Conservation (phyloP, 1,139 yeast genomes). For the Diutina ranongensis region DNA sequence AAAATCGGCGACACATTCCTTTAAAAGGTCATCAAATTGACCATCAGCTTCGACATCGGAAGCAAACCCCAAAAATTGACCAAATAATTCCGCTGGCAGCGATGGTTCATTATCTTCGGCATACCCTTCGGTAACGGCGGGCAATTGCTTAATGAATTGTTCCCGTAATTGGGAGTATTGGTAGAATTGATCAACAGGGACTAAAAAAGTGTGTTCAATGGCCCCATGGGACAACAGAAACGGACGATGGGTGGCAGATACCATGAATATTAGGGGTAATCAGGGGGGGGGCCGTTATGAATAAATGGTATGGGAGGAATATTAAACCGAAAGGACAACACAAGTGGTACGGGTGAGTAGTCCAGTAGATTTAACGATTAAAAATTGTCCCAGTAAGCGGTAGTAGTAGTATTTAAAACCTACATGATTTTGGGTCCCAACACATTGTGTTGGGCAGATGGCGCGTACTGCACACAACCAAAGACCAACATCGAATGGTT, state of each 20-base stretch:
- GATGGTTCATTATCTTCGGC: constrained; percentile 87
- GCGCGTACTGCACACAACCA: not conserved
- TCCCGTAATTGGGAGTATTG: constrained; percentile 82
- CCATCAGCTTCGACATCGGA: constrained; percentile 37
- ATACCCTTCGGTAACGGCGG: constrained; percentile 71
- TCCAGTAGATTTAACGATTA: not conserved
- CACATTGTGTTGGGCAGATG: not conserved
- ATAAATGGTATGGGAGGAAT: not conserved
- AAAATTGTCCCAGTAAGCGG: not conserved
- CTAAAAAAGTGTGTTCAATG: constrained; percentile 77
- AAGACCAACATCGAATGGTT: not conserved
- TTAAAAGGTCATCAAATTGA: constrained; percentile 57
- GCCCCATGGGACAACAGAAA: constrained; percentile 76
- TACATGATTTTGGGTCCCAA: not conserved
- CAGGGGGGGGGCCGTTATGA: not conserved
- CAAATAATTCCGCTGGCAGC: constrained; percentile 76
- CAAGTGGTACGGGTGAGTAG: constrained; percentile 2
- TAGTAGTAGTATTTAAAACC: not conserved
- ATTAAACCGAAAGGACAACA: not conserved
- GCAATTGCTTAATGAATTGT: constrained; percentile 69
- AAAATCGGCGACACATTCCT: constrained; percentile 40
- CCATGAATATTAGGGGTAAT: not conserved
- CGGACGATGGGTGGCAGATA: constrained; percentile 30
- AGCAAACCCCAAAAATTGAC: constrained; percentile 73
- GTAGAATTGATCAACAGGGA: constrained; percentile 72